Conservation (phyloP, 1,284 basidiomycete species). For the Cryptococcus depauperatus region DNA sequence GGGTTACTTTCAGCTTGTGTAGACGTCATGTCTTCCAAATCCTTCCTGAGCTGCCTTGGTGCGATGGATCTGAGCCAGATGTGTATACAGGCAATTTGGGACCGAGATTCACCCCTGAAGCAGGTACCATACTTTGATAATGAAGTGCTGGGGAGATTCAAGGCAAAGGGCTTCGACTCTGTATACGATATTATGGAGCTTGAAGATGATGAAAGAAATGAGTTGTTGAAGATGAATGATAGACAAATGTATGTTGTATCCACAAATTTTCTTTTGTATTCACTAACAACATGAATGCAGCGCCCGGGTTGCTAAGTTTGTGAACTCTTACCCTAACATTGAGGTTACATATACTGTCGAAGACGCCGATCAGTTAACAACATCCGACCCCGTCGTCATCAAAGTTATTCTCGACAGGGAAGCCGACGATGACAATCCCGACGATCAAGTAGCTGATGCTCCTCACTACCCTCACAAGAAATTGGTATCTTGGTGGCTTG, state of each 20-base stretch:
- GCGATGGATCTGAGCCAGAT: slow-evolving; percentile 99
- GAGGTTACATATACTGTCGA: slow-evolving; percentile 74
- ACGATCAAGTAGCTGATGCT: slow-evolving; percentile 73
- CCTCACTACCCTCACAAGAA: slow-evolving; percentile 87
- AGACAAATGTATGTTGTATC: slow-evolving; percentile 64
- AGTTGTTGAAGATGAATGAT: slow-evolving; percentile 74
- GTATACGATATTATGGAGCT: slow-evolving; percentile 97
- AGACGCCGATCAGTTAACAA: slow-evolving; percentile 69
- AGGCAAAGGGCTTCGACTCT: slow-evolving; percentile 66
- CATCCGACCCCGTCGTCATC: slow-evolving; percentile 72
- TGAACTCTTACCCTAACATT: slow-evolving; percentile 87
- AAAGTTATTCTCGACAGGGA: slow-evolving; percentile 74
- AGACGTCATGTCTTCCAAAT: slow-evolving; percentile 96
- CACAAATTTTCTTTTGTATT: not conserved
- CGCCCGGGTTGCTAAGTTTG: slow-evolving; percentile 70
- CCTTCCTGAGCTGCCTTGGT: slow-evolving; percentile 84
- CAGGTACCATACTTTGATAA: slow-evolving; percentile 93
- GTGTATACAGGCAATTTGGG: slow-evolving; percentile 98
- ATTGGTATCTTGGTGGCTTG: slow-evolving; percentile 95
- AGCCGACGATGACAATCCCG: slow-evolving; percentile 61
- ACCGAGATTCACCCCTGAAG: slow-evolving; percentile 84
- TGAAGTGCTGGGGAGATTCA: slow-evolving; percentile 79
- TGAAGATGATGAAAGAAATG: slow-evolving; percentile 79
- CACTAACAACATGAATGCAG: slow-evolving; percentile 33
- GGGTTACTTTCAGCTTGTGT: slow-evolving; percentile 88